Evolutionary conservation across 1,284 basidiomycete species (phyloP), one percentile per base, ranked within the genome.

Genomic region (Chalciporus piperatoides): DNA sequence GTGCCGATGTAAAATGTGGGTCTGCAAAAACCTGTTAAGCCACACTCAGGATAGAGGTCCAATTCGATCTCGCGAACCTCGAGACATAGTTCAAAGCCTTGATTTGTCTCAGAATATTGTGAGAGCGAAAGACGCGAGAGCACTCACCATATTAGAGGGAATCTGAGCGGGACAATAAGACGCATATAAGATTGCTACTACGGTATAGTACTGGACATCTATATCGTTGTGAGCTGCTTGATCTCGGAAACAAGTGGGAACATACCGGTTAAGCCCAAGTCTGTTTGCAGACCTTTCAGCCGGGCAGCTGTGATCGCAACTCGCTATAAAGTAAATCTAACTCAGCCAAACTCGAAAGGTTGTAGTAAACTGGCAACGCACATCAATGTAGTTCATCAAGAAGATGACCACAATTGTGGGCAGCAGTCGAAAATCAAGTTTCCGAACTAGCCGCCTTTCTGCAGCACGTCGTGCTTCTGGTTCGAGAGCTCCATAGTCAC

Each of bases 381-480:
- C 82, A 58, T 84, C 81, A 45, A 85, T 83, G 56, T 82, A 84
- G 57, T 86, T 86, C 79, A 85, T 78, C 49, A 86, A 72, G 57
- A 74, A 84, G 48, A 86, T 80, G 27, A 82, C 38, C 39, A 80
- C 73, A 46, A 86, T 77, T 0, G 78, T 81, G 0, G 82, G 81
- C 52, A 86, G 60, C 1, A 86, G 64, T 35, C 84, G 70, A 48
- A 67, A 65, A 55, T 86, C 84, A 36, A 86, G 70, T 57, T 75
- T 80, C 33, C 79, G 71, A 14, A 80, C 67, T 4, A 82, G 70
- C 43, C 54, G 70, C 41, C 65, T 68, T 59, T 78, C 78, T 2
- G 68, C 71, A 21, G 33, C 12, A 14, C 32, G 52, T 25, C 56
- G 56, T 32, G 39, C 36, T 48, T 56, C 56, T 24, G 23, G 21